phyloP scores from a whole-genome alignment of 2,329 filamentous ascomycete species.

The Madurella fahalii region DNA sequence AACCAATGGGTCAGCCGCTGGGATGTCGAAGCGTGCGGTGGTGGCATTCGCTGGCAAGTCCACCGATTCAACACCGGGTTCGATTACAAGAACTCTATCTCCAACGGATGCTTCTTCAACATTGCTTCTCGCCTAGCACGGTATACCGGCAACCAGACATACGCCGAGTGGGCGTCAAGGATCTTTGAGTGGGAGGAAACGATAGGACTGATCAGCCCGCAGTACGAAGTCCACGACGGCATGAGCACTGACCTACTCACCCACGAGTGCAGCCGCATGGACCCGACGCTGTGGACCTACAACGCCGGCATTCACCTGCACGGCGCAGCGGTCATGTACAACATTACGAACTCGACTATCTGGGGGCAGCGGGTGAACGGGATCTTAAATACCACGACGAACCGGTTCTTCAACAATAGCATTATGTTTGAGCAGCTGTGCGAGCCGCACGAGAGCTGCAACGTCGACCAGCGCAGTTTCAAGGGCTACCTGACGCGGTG shows the following conservation, averaged over 20 bases:
- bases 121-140: constrained; percentile 66
- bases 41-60: constrained; percentile 83
- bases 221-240: constrained; percentile 57
- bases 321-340: constrained; percentile 58
- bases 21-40: constrained; percentile 62
- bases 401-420: constrained; percentile 58
- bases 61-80: constrained; percentile 71
- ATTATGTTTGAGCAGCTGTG: constrained; percentile 65
- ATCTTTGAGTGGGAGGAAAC: constrained; percentile 62
- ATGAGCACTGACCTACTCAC: constrained; percentile 30
- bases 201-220: constrained; percentile 52
- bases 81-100: constrained; percentile 65
- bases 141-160: constrained; percentile 76
- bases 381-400: constrained; percentile 47
- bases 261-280: constrained; percentile 47
- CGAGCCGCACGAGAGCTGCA: constrained; percentile 58
- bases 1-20: constrained; percentile 71
- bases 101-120: constrained; percentile 68
- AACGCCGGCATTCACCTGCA: constrained; percentile 65
- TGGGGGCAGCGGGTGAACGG: constrained; percentile 59
- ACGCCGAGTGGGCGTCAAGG: constrained; percentile 69
- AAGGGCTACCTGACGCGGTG: constrained; percentile 72
- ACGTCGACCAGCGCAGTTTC: constrained; percentile 69
- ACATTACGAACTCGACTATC: constrained; percentile 48
- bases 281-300: constrained; percentile 64